Conservation (phyloP, 2,329 filamentous ascomycete genomes). For the Neofusicoccum umdonicola region DNA sequence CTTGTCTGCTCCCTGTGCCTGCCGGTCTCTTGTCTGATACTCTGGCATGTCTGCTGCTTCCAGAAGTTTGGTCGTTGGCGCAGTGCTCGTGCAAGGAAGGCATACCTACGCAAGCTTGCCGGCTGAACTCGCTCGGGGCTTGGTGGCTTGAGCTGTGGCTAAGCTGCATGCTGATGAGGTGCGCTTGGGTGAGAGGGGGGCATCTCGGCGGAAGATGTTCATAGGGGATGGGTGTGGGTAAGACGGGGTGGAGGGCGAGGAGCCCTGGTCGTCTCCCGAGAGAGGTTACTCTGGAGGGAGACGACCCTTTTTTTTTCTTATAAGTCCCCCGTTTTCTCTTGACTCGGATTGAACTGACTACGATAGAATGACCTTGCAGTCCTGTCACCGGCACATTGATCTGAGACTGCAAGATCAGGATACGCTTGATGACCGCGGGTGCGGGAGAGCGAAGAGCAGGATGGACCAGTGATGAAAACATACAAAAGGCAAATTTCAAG, state of each 20-base stretch:
- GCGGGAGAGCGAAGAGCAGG: not conserved
- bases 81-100: not conserved
- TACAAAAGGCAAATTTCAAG: conserved; percentile 13
- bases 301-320: conserved; percentile 12
- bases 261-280: conserved; percentile 16
- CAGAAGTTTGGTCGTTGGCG: not conserved
- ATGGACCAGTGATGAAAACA: conserved; percentile 10
- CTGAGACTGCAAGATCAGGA: not conserved
- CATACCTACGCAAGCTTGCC: not conserved
- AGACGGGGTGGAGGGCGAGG: conserved; percentile 18
- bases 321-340: conserved; percentile 4
- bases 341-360: not conserved
- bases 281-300: not conserved
- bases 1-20: conserved; percentile 31
- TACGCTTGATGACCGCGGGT: not conserved
- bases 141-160: not conserved
- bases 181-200: not conserved
- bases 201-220: not conserved
- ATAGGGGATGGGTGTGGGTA: conserved; percentile 2
- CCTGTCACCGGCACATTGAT: not conserved
- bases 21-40: not conserved
- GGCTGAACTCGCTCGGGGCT: not conserved
- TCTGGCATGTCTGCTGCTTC: not conserved
- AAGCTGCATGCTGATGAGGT: not conserved
- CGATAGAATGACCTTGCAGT: not conserved